These are phyloP conservation scores for Pestalotiopsis sp. DNA, from an alignment of 2,329 filamentous ascomycete genomes.

Conservation along the genomic window DNA sequence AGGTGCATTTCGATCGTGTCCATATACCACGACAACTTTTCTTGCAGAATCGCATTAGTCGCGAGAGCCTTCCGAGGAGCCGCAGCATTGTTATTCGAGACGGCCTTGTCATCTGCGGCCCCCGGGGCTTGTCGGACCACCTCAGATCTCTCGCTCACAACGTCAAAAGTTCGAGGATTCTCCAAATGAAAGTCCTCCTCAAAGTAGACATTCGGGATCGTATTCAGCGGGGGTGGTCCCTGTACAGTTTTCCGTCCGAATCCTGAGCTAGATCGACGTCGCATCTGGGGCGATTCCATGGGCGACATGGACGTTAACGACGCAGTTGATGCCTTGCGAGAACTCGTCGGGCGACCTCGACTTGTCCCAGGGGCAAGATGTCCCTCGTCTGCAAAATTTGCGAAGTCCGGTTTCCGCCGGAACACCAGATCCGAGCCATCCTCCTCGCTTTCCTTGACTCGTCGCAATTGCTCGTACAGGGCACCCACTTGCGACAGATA, in stretches of 20 bases:
- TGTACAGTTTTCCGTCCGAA: constrained; percentile 62
- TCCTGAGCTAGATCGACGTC: constrained; percentile 46
- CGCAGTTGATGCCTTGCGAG: constrained; percentile 42
- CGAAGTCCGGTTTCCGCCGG: constrained; percentile 37
- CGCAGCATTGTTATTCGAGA: constrained; percentile 56
- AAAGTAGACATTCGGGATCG: constrained; percentile 91
- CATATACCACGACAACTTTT: constrained; percentile 99
- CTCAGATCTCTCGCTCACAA: constrained; percentile 93
- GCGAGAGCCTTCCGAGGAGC: constrained; percentile 82
- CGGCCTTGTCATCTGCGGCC: constrained; percentile 52
- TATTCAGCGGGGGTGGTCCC: constrained; percentile 82
- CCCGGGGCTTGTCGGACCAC: constrained; percentile 73
- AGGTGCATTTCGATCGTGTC: constrained; percentile 97
- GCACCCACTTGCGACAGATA: constrained; percentile 85
- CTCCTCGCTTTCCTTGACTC: constrained; percentile 76
- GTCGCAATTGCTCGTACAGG: constrained; percentile 84
- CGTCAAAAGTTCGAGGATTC: constrained; percentile 93
- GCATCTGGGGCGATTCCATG: constrained; percentile 43
- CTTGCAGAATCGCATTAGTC: constrained; percentile 95
- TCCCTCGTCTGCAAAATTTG: constrained; percentile 43
- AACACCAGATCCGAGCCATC: constrained; percentile 48
- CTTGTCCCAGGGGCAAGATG: constrained; percentile 43
- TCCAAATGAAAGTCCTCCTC: constrained; percentile 94
- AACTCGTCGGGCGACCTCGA: constrained; percentile 33
- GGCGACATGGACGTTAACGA: constrained; percentile 52